Evolutionary conservation across 2,329 filamentous ascomycete species (phyloP), one percentile per base, ranked within the genome.

Genomic region (Alternaria sp.): DNA sequence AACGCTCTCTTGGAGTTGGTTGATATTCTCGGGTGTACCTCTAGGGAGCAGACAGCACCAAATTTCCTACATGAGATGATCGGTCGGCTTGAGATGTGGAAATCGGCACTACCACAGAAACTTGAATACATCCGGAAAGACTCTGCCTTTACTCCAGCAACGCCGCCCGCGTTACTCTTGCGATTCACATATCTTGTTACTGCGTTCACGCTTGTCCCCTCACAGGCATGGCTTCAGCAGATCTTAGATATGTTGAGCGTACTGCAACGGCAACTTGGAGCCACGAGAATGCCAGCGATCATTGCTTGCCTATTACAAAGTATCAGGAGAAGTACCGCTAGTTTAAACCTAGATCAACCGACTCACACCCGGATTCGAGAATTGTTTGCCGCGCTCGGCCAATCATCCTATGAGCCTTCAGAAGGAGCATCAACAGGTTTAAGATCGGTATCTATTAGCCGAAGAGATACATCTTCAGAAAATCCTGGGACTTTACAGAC

Each of bases 1-100:
- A 87, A 87, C 63, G 77, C 79, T 28, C 74, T 87, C 9, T 68
- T 84, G 0, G 65, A 71, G n/a, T 30, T 76, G n/a, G 53, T 71
- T 6, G 68, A 70, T 30, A 66, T 76, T 26, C 57, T 75, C 1
- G 64, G 64, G 16, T 48, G 59, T 18, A 60, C 61, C 14, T 49
- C 53, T 26, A 57, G 46, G 32, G 39, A 68, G 54, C 49, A 67
- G 47, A 54, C 58, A 65, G 53, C 63, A 61, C 69, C 54, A 14
- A 69, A 68, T 14, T 71, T 70, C 26, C 72, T 76, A 30, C 62
- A 78, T 16, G 78, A 76, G 41, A 75, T 76, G 39, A 75, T 79
- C 53, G 76, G 77, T 24, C 70, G 70, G 5, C 62, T 81, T 7
- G 69, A 59, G 75, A 78, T 59, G 72, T 82, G 69, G 78, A 82